Percentiles rank a stretch among this genome's conserved stretches.
Evolutionary conservation across 1,284 basidiomycete genomes (phyloP).

Genomic region (Papiliotrema terrestris): DNA sequence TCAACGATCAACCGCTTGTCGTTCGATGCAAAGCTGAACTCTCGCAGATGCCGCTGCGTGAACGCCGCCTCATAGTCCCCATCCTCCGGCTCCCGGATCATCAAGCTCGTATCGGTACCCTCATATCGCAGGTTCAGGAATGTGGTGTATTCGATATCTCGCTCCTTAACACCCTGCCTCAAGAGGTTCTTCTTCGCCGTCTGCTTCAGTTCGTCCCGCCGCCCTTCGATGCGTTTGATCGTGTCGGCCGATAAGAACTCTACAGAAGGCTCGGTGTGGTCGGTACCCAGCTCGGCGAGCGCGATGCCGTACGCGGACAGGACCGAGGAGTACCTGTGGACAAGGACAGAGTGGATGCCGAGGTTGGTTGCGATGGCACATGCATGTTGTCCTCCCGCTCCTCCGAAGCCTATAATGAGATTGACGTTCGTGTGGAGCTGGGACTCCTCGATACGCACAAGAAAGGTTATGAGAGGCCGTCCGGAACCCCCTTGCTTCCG

Average conservation of each 20-base stretch:
- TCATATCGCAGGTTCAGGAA: constrained; percentile 91
- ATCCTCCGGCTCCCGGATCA: constrained; percentile 58
- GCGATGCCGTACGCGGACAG: constrained; percentile 86
- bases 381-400: constrained; percentile 87
- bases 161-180: constrained; percentile 72
- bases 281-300: constrained; percentile 72
- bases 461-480: constrained; percentile 79
- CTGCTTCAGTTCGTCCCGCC: constrained; percentile 64
- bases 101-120: constrained; percentile 74
- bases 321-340: constrained; percentile 81
- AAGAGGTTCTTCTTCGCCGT: constrained; percentile 65
- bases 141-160: constrained; percentile 67
- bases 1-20: no score
- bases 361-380: constrained; percentile 70
- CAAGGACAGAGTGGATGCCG: constrained; percentile 76
- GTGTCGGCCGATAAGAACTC: background rate
- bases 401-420: constrained; percentile 82
- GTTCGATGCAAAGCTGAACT: no score
- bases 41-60: no score
- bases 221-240: constrained; percentile 39
- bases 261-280: constrained; percentile 50
- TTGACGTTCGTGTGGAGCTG: no score
- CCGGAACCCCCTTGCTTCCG: constrained; percentile 83
- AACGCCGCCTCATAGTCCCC: no score
- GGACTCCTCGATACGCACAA: constrained; percentile 43